Evolutionary conservation across 345 rosid genomes (phyloP).

Genomic region (Toxicodendron radicans): DNA sequence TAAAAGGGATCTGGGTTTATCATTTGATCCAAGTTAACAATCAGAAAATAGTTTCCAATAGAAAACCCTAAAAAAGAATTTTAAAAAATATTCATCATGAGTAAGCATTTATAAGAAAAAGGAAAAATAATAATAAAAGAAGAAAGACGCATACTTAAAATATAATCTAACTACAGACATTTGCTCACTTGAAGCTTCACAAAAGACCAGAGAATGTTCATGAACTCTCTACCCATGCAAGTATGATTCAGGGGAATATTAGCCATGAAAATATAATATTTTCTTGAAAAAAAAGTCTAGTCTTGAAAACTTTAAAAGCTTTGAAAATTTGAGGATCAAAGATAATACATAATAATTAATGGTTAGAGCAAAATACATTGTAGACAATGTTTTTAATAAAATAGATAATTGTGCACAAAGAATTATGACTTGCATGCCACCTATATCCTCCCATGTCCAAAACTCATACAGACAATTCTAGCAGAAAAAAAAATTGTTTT

Average conservation of each 20-base stretch:
- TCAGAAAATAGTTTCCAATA: background rate
- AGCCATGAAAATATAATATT: background rate
- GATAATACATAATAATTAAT: background rate
- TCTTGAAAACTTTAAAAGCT: background rate
- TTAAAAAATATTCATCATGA: background rate
- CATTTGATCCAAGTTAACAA: background rate
- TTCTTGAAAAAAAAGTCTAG: background rate
- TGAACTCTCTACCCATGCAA: background rate
- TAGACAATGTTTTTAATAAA: background rate
- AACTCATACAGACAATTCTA: background rate
- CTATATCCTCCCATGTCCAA: background rate
- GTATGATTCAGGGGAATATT: background rate
- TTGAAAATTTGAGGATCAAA: background rate
- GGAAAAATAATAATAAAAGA: background rate
- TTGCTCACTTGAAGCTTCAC: constrained; percentile 6
- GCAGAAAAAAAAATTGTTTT: no score
- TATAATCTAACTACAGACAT: background rate
- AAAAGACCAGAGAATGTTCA: background rate
- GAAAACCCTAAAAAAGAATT: background rate
- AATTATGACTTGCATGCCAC: background rate
- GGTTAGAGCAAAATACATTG: background rate
- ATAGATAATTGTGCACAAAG: constrained; percentile 1
- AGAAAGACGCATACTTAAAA: background rate
- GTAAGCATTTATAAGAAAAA: background rate
- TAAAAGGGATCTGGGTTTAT: background rate